A percentile compares a stretch with the other conserved stretches of the same genome.
Conservation (phyloP, 495 filamentous ascomycete species). For the Penicillium desertorum region DNA sequence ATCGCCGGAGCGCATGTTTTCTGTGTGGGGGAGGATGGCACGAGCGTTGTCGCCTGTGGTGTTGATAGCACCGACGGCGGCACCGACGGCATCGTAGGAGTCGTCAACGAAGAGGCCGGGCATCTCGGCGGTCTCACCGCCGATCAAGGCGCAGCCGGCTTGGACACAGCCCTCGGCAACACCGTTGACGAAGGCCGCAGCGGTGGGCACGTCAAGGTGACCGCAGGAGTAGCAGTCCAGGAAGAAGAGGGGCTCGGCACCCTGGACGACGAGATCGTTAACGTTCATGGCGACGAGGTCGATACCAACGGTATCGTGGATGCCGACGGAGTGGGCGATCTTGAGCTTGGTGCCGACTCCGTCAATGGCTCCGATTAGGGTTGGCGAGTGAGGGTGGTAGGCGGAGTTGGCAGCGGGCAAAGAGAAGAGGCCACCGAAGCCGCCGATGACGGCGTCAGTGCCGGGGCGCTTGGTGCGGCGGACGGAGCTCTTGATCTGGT, state of each 20-base stretch:
- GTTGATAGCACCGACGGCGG: constrained; percentile 79
- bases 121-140: constrained; percentile 98
- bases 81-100: constrained; percentile 88
- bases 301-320: constrained; percentile 91
- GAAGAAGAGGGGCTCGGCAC: constrained; percentile 90
- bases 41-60: constrained; percentile 48
- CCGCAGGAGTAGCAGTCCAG: constrained; percentile 94
- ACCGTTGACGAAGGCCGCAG: constrained; percentile 79
- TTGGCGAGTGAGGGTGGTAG: constrained; percentile 67
- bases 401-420: constrained; percentile 66
- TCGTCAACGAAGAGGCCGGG: constrained; percentile 81
- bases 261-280: constrained; percentile 94
- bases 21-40: constrained; percentile 70
- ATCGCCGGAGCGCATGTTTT: constrained; percentile 76
- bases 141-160: constrained; percentile 83
- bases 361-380: constrained; percentile 87
- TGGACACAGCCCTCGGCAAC: constrained; percentile 81
- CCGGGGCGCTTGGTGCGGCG: constrained; percentile 77
- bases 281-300: constrained; percentile 99
- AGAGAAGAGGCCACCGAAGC: constrained; percentile 90
- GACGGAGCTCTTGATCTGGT: constrained; percentile 82
- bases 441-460: constrained; percentile 86
- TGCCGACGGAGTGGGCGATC: constrained; percentile 81
- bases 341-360: constrained; percentile 96
- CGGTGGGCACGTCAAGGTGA: constrained; percentile 73